Evolutionary conservation across 495 filamentous ascomycete species (phyloP), one percentile per base, ranked within the genome.

Genomic region (Podospora conica): DNA sequence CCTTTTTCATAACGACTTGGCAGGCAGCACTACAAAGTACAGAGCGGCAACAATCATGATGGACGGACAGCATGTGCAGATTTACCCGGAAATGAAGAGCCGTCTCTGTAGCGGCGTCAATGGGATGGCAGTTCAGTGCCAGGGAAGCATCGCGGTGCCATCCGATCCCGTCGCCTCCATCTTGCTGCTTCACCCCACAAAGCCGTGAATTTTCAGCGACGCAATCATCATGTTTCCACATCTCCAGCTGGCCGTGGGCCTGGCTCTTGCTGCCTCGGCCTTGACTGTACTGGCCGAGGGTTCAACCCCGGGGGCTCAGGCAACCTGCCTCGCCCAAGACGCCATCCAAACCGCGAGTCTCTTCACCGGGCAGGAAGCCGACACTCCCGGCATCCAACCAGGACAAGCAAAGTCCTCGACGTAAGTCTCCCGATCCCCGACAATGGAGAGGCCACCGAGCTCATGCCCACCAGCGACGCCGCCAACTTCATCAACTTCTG

Each of bases 401-500:
- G 58, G 65, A 7, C 58, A 61, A 18, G 59, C 65, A n/a, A 15
- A 55, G 15, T 66, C 65, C 8, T 24, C 9, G 18, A 66, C 65
- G 65, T 61, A 27, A 61, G 65, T 40, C 58, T 5, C 23, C 11
- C 3, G 20, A 3, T n/a, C 21, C n/a, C 53, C 12, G 23, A 27
- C 3, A 3, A 53, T 3, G 10, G 53, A 12, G 9, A 12, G 55
- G 22, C 24, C n/a, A 28, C 18, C 15, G 10, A 33, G 2, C 11
- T 25, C 12, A 22, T 33, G 54, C 3, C 15, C 25, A 8, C 8
- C 66, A 74, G 70, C 53, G 70, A 68, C 64, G 58, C 53, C 68
- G 64, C 23, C 62, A 85, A 86, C 69, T 82, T 83, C 73, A 80
- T 81, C 76, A 83, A 83, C 69, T 82, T 82, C 63, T 83, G 84